Evolutionary conservation across 352 stramenopile species (phyloP).

Genomic region (Globisporangium polare): DNA sequence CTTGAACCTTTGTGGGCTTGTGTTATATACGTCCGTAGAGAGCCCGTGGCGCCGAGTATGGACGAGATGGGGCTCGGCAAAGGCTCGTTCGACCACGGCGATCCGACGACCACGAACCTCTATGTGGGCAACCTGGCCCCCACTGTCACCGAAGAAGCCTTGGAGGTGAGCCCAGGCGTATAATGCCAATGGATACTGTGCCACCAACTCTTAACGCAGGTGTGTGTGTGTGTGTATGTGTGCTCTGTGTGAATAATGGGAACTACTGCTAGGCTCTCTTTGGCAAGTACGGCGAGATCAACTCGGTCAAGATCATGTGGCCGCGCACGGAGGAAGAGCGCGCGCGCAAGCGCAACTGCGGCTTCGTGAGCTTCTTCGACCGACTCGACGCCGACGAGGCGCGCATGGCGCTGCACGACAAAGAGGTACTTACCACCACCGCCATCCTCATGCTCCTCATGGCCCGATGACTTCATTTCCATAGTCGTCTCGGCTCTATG

Average conservation of each 20-base stretch:
- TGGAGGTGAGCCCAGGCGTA: slow-evolving; percentile 43
- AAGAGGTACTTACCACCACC: slow-evolving; percentile 38
- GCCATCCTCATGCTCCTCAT: not conserved
- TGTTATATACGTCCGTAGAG: slow-evolving; percentile 1
- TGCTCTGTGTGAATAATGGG: not conserved
- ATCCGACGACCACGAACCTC: slow-evolving; percentile 90
- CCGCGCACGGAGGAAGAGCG: slow-evolving; percentile 93
- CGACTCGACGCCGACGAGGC: slow-evolving; percentile 82
- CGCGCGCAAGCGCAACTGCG: slow-evolving; percentile 85
- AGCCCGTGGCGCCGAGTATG: slow-evolving; percentile 9
- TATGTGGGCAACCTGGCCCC: slow-evolving; percentile 94
- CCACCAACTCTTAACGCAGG: too few species aligned
- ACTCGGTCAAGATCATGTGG: slow-evolving; percentile 99
- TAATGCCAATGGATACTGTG: not conserved
- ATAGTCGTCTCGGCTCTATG: not conserved
- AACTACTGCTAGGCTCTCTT: slow-evolving; percentile 59
- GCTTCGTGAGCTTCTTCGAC: slow-evolving; percentile 95
- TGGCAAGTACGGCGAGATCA: slow-evolving; percentile 87
- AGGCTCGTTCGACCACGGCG: slow-evolving; percentile 83
- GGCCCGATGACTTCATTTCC: not conserved
- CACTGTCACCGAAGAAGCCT: slow-evolving; percentile 89
- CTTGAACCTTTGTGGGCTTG: not conserved
- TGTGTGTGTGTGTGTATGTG: not conserved
- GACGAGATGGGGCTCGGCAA: slow-evolving; percentile 24
- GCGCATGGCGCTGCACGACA: slow-evolving; percentile 58